phyloP scores from a whole-genome alignment of 2,329 filamentous ascomycete species.

The Beauveria rudraprayagi region DNA sequence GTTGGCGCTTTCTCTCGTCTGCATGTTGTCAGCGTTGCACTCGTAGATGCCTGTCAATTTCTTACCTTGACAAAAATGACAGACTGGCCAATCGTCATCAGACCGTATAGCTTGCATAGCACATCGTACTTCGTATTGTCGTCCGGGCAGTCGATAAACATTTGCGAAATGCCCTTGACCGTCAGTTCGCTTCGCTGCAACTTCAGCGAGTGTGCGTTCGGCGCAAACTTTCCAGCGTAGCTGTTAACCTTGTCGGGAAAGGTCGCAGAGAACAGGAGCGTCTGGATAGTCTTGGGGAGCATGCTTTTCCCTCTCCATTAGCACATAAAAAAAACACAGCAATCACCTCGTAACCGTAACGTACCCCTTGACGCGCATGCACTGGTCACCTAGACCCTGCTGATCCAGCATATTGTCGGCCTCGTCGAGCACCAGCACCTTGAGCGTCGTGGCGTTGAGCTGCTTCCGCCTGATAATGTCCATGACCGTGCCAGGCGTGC shows the following conservation, averaged over 20 bases:
- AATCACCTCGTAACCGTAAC: neutral
- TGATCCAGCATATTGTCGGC: conserved; percentile 98
- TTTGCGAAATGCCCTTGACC: conserved; percentile 93
- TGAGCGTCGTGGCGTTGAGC: conserved; percentile 64
- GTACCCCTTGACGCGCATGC: conserved; percentile 77
- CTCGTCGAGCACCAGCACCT: conserved; percentile 86
- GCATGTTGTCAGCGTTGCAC: neutral
- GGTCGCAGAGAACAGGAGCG: conserved; percentile 92
- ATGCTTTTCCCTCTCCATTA: conserved; percentile 40
- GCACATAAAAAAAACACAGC: no score
- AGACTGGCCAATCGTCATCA: conserved; percentile 94
- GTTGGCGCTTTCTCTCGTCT: conserved; percentile 79
- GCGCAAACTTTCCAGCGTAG: conserved; percentile 79
- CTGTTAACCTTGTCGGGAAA: conserved; percentile 77
- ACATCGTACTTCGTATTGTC: conserved; percentile 81
- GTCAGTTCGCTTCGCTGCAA: conserved; percentile 87
- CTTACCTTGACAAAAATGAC: conserved; percentile 93
- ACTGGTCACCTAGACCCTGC: conserved; percentile 92
- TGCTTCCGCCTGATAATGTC: conserved; percentile 74
- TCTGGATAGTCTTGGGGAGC: conserved; percentile 68
- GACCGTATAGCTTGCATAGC: conserved; percentile 85
- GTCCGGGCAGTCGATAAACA: conserved; percentile 87
- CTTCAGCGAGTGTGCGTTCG: conserved; percentile 77
- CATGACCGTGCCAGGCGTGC: conserved; percentile 87
- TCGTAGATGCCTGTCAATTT: neutral